A percentile compares a stretch with the other conserved stretches of the same genome.
Evolutionary conservation across 495 filamentous ascomycete species (phyloP).

Genomic region (Aspergillus carlsbadensis): DNA sequence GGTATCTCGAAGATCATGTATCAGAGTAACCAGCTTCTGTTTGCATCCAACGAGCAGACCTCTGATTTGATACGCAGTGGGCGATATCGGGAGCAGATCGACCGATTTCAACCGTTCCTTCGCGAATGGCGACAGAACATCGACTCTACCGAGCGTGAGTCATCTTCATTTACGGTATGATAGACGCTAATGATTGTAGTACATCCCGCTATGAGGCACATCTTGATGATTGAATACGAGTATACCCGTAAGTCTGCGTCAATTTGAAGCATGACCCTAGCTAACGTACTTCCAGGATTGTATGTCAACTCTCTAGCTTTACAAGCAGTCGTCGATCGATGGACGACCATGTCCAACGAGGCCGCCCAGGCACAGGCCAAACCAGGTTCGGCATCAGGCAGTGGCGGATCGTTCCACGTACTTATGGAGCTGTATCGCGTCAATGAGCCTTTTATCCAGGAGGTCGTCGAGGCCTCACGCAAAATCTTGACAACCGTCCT

Average conservation of each 20-base stretch:
- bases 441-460: conserved; percentile 75
- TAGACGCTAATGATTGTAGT: conserved; percentile 39
- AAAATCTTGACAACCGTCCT: conserved; percentile 81
- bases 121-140: conserved; percentile 73
- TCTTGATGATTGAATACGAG: conserved; percentile 87
- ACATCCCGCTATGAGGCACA: conserved; percentile 73
- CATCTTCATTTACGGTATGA: background rate
- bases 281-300: conserved; percentile 41
- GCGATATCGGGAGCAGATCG: conserved; percentile 74
- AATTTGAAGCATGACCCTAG: background rate
- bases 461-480: conserved; percentile 84
- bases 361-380: conserved; percentile 47
- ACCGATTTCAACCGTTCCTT: conserved; percentile 75
- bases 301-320: conserved; percentile 92
- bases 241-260: conserved; percentile 61
- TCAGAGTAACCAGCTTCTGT: conserved; percentile 77
- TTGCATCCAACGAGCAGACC: conserved; percentile 79
- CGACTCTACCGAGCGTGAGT: conserved; percentile 57
- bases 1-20: conserved; percentile 89
- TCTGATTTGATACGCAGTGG: conserved; percentile 83
- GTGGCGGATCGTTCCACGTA: conserved; percentile 44
- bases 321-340: conserved; percentile 92
- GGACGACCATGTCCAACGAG: conserved; percentile 66
- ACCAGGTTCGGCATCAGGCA: conserved; percentile 37
- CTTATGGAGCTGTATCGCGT: conserved; percentile 55